Evolutionary conservation across 2,329 filamentous ascomycete species (phyloP).

Genomic region (Microcyclospora tardicrescens): DNA sequence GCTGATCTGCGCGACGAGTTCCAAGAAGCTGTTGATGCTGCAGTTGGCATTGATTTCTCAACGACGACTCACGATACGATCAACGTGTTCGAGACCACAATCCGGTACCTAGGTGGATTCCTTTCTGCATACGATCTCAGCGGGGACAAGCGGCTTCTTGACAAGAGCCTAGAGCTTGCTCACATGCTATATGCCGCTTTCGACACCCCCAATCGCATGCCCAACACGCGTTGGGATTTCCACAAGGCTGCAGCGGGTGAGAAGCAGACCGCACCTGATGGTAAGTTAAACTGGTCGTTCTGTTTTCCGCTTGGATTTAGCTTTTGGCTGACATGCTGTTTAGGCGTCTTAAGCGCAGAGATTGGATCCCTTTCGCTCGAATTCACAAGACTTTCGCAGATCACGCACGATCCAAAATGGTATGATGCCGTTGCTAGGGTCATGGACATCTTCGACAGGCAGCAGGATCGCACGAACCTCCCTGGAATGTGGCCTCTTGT

Average conservation of each 20-base stretch:
- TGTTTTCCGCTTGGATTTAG: too few species aligned
- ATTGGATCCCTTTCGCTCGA: conserved; percentile 36
- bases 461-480: conserved; percentile 30
- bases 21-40: conserved; percentile 30
- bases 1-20: conserved; percentile 29
- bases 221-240: conserved; percentile 34
- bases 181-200: conserved; percentile 36
- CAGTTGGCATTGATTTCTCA: conserved; percentile 32
- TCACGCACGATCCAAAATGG: conserved; percentile 33
- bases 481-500: conserved; percentile 37
- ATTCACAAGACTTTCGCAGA: conserved; percentile 34
- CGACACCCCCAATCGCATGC: conserved; percentile 34
- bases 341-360: conserved; percentile 32
- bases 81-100: conserved; percentile 39
- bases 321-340: too few species aligned
- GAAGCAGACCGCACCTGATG: conserved; percentile 29
- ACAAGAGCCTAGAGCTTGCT: conserved; percentile 26
- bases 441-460: conserved; percentile 27
- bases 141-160: conserved; percentile 21
- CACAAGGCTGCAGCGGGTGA: conserved; percentile 24
- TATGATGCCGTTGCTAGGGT: conserved; percentile 35
- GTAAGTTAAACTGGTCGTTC: too few species aligned
- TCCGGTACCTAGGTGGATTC: conserved; percentile 28
- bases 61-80: conserved; percentile 25
- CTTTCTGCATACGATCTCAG: conserved; percentile 25